Evolutionary conservation across 805 yeast species (phyloP), one percentile per base, ranked within the genome.

Genomic region (Torulaspora quercuum): DNA sequence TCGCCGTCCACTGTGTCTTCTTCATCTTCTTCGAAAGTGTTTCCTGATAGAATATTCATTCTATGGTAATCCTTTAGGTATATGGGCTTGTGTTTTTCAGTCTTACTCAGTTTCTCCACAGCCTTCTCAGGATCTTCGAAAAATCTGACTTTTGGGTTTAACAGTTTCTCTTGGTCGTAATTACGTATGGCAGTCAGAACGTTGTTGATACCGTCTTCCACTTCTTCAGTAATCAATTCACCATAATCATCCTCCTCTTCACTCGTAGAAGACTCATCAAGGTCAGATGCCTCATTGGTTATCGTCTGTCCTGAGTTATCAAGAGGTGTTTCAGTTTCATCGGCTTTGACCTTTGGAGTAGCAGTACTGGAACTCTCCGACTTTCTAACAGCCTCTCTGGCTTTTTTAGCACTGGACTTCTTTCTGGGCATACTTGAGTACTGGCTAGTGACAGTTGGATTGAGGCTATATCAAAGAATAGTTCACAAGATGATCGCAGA

Each of bases 41-140:
- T 72, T 7, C 89, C 90, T 3, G 79, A 69, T n/a, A 92, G 65
- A 22, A 89, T 61, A 48, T 78, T 82, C 78, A 77, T 76, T 59
- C 97, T 73, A 57, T 92, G 97, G 55, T 89, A 92, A 59, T 92
- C 98, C 50, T 89, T 88, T 61, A 92, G 73, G 58, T 81, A 86
- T 39, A 92, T 69, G 7, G 97, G 96, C 55, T 84, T 85, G 8
- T 73, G 70, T 42, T 68, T 66, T 28, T 68, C 69, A 2, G 30
- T 41, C 11, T 32, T 45, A 21, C 51, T 52, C n/a, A 58, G 41
- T 3, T 44, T 44, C 1, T 39, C 54, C n/a, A 48, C 63, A 13
- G 68, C 69, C 3, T 61, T 65, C 14, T 72, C 80, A 3, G 79
- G 72, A 13, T 80, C 83, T 3, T 80, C 81, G 60, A 84, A 90